Conservation (phyloP, 805 yeast genomes). For the Metschnikowia hibisci region DNA sequence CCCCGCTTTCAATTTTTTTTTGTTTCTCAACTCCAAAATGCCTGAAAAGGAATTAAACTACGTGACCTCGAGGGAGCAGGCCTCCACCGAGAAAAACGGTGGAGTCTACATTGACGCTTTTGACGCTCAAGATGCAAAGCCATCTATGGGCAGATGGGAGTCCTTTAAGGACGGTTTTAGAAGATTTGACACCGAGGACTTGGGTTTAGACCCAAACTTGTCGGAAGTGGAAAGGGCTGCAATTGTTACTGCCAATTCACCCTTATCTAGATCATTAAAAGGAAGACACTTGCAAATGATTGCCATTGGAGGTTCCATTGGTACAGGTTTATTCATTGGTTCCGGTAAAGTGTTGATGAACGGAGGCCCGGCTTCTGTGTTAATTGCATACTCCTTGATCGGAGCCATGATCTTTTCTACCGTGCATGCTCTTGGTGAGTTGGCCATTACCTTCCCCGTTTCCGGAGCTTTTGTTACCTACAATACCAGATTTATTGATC, state of each 20-base stretch:
- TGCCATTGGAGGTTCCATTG: constrained; percentile 80
- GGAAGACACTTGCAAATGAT: constrained; percentile 68
- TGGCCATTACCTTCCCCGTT: constrained; percentile 51
- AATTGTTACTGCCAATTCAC: constrained; percentile 50
- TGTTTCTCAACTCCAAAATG: constrained; percentile 21
- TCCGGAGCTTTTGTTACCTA: constrained; percentile 49
- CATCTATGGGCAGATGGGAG: constrained; percentile 16
- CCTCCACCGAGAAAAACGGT: constrained; percentile 34
- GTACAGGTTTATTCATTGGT: constrained; percentile 79
- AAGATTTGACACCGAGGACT: constrained; percentile 30
- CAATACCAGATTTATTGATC: constrained; percentile 63
- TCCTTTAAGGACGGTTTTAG: constrained; percentile 30
- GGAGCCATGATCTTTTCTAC: constrained; percentile 32
- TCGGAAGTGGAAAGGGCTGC: constrained; percentile 45
- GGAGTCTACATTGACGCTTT: constrained; percentile 36
- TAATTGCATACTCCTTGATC: constrained; percentile 37
- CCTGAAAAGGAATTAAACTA: constrained; percentile 41
- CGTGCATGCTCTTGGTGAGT: constrained; percentile 44
- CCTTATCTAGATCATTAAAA: constrained; percentile 52
- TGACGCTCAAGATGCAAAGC: constrained; percentile 19
- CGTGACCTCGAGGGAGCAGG: constrained; percentile 35
- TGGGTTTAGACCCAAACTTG: constrained; percentile 40
- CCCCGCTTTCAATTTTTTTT: neutral
- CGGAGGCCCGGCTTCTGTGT: constrained; percentile 68
- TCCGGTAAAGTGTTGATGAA: constrained; percentile 56